Evolutionary conservation across 768 basidiomycete species (phyloP).

Genomic region (Podaxis sp.): DNA sequence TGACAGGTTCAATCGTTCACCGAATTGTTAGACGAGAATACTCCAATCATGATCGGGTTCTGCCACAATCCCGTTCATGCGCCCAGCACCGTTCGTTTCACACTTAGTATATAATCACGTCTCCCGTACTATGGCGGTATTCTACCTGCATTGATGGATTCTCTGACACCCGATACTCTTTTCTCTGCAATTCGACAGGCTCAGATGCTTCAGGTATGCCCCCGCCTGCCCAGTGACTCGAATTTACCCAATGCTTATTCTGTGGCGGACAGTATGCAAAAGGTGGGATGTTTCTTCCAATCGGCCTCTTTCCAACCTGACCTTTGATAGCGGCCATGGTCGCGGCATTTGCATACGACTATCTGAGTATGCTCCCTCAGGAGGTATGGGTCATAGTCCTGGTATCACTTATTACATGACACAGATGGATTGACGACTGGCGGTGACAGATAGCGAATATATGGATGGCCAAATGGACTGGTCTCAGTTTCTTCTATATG

Average conservation of each 20-base stretch:
- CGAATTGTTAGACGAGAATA: not conserved
- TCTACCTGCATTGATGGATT: not conserved
- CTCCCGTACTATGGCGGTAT: not conserved
- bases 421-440: not conserved
- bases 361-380: not conserved
- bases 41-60: not conserved
- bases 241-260: not conserved
- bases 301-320: not conserved
- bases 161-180: not conserved
- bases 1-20: not conserved
- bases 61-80: not conserved
- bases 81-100: not conserved
- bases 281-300: not conserved
- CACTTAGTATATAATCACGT: not conserved
- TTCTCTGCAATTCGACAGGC: not conserved
- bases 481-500: not conserved
- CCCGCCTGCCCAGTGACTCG: not conserved
- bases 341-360: not conserved
- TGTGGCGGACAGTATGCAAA: not conserved
- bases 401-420: not conserved
- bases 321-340: not conserved
- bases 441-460: not conserved
- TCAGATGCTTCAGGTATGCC: not conserved
- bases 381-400: not conserved
- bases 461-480: not conserved